Evolutionary conservation across 371 early-diverging fungal genomes (phyloP), one percentile per base, ranked within the genome.

Genomic region (Saksenaea vasiformis): DNA sequence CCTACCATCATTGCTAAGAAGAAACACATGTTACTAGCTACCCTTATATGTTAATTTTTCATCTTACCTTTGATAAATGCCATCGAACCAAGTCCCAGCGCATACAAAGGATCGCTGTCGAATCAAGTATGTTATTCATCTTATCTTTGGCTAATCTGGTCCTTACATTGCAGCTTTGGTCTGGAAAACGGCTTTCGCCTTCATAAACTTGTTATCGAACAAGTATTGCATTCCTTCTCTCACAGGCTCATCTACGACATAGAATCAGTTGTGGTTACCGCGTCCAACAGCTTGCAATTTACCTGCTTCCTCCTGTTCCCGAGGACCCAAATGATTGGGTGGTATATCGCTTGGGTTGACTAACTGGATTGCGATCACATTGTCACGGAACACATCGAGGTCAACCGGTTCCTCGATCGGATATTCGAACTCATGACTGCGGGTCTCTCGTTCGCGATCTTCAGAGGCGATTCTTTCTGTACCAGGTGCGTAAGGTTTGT

Each of bases 241-340:
- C 14, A 82, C 71, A 34, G 74, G 72, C 44, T 77, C 74, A 64
- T 82, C 82, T 81, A 65, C 44, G 11, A 61, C 63, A 38, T 61
- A 61, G 17, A 64, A 70, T 27, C 70, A 72, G 55, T 69, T 26
- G 27, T 10, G 19, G 53, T 56, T 44, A 1, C 1, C 51, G 19
- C 7, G 22, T n/a, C 15, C 28, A 14, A 15, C 24, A 11, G 17
- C 3, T n/a, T 5, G 3, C 28, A 17, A n/a, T 54, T 53, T 74
- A 83, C 85, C 87, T 41, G 75, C 76, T 58, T 71, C 68, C 60
- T 80, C 85, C 63, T 86, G 87, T 55, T 86, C 84, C n/a, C 73
- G 69, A 19, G 85, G 79, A 14, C 72, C 64, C 2, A 86, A 62
- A 37, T 69, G 57, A 60, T 86, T 86, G 31, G 75, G 67, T 4